These are phyloP conservation scores for Beverwykella pulmonaria DNA, from an alignment of 495 filamentous ascomycete species.

Conservation along the genomic window DNA sequence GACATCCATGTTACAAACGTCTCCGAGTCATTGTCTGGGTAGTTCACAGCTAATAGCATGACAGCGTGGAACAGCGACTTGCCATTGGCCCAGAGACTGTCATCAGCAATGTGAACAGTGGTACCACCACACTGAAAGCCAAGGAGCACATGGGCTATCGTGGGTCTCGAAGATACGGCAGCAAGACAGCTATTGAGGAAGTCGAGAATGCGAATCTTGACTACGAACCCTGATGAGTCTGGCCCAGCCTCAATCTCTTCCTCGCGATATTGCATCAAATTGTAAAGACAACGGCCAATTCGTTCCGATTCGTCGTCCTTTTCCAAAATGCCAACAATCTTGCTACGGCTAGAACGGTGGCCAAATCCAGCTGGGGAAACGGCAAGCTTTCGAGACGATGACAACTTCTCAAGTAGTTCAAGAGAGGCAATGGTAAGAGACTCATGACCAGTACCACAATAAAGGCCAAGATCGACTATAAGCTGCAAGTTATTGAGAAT, in stretches of 20 bases:
- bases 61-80: constrained; percentile 83
- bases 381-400: constrained; percentile 74
- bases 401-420: constrained; percentile 78
- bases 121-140: constrained; percentile 77
- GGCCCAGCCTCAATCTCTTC: constrained; percentile 67
- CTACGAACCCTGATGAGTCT: constrained; percentile 66
- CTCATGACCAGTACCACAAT: constrained; percentile 77
- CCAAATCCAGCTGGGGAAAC: constrained; percentile 39
- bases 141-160: constrained; percentile 85
- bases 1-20: constrained; percentile 69
- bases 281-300: constrained; percentile 66
- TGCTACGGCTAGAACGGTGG: constrained; percentile 62
- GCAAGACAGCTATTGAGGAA: constrained; percentile 79
- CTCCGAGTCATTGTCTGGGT: constrained; percentile 63
- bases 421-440: constrained; percentile 76
- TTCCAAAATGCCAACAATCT: constrained; percentile 77
- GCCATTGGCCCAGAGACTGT: constrained; percentile 65
- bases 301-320: constrained; percentile 68
- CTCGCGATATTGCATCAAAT: constrained; percentile 62
- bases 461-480: constrained; percentile 77
- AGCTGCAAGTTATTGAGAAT: constrained; percentile 76
- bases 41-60: constrained; percentile 63
- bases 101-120: constrained; percentile 63
- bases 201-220: constrained; percentile 76
- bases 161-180: constrained; percentile 70